phyloP scores from a whole-genome alignment of 2,329 filamentous ascomycete species.

The Lizonia empirigonia region DNA sequence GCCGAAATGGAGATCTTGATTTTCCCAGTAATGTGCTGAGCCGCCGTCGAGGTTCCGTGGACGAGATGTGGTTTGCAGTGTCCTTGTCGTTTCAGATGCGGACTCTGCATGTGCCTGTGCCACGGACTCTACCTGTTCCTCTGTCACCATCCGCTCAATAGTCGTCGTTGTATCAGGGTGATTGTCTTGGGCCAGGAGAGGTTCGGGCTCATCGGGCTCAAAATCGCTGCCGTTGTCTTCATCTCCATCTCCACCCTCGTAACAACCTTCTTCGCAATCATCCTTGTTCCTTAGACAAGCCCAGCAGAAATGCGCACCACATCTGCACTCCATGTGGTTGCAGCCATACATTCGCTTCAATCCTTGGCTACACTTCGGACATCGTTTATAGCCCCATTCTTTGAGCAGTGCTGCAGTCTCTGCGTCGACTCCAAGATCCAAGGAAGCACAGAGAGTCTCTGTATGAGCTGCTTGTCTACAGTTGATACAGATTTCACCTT shows the following conservation, averaged over 20 bases:
- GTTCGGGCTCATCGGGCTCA: constrained; percentile 32
- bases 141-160: too few species aligned
- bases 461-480: constrained; percentile 54
- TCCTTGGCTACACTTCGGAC: constrained; percentile 57
- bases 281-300: constrained; percentile 47
- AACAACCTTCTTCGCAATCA: constrained; percentile 35
- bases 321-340: constrained; percentile 55
- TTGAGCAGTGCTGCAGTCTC: constrained; percentile 48
- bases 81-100: neutral
- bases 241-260: constrained; percentile 24
- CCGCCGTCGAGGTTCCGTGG: constrained; percentile 45
- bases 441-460: constrained; percentile 42
- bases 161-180: neutral
- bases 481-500: constrained; percentile 49
- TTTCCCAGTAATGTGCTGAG: constrained; percentile 38
- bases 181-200: neutral
- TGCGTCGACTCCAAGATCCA: constrained; percentile 42
- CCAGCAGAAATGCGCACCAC: constrained; percentile 60
- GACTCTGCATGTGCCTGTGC: too few species aligned
- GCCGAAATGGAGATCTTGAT: constrained; percentile 42
- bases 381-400: constrained; percentile 56
- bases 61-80: constrained; percentile 8
- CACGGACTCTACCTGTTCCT: neutral
- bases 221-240: constrained; percentile 33
- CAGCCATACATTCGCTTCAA: constrained; percentile 58